Evolutionary conservation across 129 eudicot genomes (phyloP).

Genomic region (Flaveria sonorensis): DNA sequence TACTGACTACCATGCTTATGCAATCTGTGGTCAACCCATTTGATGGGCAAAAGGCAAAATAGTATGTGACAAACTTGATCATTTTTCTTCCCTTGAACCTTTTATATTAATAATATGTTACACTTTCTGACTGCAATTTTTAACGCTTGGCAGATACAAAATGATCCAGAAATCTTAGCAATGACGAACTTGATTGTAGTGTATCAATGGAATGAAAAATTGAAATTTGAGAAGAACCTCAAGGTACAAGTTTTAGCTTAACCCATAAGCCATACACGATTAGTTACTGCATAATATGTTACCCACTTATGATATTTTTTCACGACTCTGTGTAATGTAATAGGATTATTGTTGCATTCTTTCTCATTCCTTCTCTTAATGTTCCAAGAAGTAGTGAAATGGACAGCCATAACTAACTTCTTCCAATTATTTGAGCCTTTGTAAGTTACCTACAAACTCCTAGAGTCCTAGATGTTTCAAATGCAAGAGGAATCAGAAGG

Average conservation of each 20-base stretch:
- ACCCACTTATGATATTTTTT: too few species aligned
- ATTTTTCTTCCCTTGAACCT: background rate
- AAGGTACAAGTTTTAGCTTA: constrained; percentile 48
- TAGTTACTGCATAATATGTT: too few species aligned
- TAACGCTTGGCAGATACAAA: constrained; percentile 56
- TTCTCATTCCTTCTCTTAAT: too few species aligned
- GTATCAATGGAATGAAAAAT: constrained; percentile 87
- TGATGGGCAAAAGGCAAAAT: constrained; percentile 97
- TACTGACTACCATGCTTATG: constrained; percentile 99
- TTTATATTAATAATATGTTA: background rate
- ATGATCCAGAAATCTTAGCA: constrained; percentile 93
- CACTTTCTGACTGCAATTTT: background rate
- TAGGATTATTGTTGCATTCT: too few species aligned
- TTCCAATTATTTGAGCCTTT: too few species aligned
- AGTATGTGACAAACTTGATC: constrained; percentile 51
- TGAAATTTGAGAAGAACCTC: constrained; percentile 93
- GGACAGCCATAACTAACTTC: too few species aligned
- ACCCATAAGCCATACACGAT: background rate
- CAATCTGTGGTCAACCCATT: constrained; percentile 94
- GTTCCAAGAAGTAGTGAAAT: too few species aligned
- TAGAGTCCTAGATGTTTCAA: too few species aligned
- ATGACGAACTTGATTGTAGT: constrained; percentile 98
- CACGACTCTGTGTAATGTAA: too few species aligned
- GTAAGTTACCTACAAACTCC: too few species aligned
- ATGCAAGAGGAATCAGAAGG: too few species aligned